Base-by-base conservation (phyloP, 108 stramenopile genomes). In the Nitzschia sp. region DNA sequence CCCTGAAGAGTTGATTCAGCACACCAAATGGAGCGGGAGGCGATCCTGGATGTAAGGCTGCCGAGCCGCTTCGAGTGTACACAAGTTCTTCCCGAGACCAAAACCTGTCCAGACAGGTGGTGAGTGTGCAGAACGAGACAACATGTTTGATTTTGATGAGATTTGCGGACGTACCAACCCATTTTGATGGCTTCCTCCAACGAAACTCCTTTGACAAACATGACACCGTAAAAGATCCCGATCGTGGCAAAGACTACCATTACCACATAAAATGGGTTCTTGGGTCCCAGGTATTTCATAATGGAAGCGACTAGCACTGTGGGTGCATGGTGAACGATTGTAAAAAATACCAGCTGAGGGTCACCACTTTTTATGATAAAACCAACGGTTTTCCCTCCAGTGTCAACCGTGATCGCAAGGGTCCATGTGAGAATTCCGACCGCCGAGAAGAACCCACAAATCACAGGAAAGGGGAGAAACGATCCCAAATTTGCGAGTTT, bases 371-470 rank as follows among this genome's bases (percentile, higher is more conserved):
- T n/a, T 22, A 85, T 45, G 15, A 85, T 72, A 13, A 29, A 28
- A 32, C 68, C 48, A 66, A 79, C 61, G 8, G 67, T 56, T 8
- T 71, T 59, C 33, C 72, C 69, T 0, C 68, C 66, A 9, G 80
- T 83, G 52, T 85, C 84, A 34, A 87, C 80, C 15, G 78, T 68
- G 48, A 90, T 78, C 8, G 86, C 80, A 36, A 81, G 62, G 41
- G 82, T 72, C 89, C 89, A 90, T 61, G 85, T 35, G 28, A 81
- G 70, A 35, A 87, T 58, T 2, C 85, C 89, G 30, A 90, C 89
- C 15, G 84, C 80, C 8, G 86, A 85, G 53, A 90, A 90, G 66
- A 90, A 90, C 8, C 89, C 89, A 59, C 86, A 87, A n/a, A 90
- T 61, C 0, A 90, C 89, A 6, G 81, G 68, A 57, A 83, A 90